Base-by-base conservation (phyloP, 2,329 filamentous ascomycete genomes). In the Colletotrichum simmondsii region DNA sequence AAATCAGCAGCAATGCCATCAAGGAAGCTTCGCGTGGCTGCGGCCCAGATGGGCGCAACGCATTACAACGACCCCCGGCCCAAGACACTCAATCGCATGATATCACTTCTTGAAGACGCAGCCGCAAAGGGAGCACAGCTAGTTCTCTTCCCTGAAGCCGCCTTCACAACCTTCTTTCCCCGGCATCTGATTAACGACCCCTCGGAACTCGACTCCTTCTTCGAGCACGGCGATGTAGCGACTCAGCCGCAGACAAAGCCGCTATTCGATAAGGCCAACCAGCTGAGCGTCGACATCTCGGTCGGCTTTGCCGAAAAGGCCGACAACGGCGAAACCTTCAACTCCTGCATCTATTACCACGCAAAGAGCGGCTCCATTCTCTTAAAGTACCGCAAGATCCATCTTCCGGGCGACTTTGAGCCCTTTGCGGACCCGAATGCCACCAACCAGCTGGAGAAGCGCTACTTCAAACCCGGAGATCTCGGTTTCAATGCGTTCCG, bases 111-210 rank as follows among this genome's bases (percentile, higher is more conserved):
- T 28, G 79, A 84, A 22, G 77, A 83, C 56, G 88, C 87, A 14
- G 81, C 84, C 1, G 67, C 79, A 2, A 78, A 86, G 67, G 82
- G 82, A 19, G 87, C 86, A 54, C 82, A 86, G 73, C 78, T 90
- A 2, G 84, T 89, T 11, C 83, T 89, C 35, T 90, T 86, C 74
- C 88, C 88, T 1, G 88, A 90, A 78, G 81, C 84, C n/a, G 85
- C 87, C 12, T 83, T 90, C 14, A 89, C 87, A 0, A 90, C 88
- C 1, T 90, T 90, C 82, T 90, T 90, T 77, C 88, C 88, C 0
- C 84, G 86, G 5, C 84, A 87, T 75, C 78, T 89, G 56, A 84
- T 88, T 71, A 78, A 83, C 10, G 83, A 86, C 68, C 77, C 81
- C 28, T 77, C 79, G 16, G 82, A 87, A 53, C 79, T 89, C 14